Evolutionary conservation across 805 yeast genomes (phyloP).

Genomic region (Allodekkera sacchari): DNA sequence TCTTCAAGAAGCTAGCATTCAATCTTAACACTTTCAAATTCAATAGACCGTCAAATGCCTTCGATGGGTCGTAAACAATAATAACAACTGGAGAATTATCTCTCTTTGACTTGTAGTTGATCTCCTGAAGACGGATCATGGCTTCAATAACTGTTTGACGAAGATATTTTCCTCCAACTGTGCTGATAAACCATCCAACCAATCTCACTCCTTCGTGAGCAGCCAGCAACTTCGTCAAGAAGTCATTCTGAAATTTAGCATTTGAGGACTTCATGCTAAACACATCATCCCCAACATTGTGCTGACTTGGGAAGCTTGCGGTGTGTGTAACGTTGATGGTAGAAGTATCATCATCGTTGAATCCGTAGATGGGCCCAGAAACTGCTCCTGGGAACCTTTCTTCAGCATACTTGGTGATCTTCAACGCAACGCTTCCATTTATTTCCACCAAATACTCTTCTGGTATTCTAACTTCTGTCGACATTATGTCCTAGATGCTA

Average conservation of each 20-base stretch:
- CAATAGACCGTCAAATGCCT: constrained; percentile 53
- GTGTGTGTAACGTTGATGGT: constrained; percentile 44
- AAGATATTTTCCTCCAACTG: constrained; percentile 61
- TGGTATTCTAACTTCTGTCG: too few species aligned
- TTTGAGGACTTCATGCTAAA: constrained; percentile 51
- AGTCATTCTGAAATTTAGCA: constrained; percentile 57
- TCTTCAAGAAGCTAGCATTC: constrained; percentile 49
- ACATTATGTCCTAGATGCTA: too few species aligned
- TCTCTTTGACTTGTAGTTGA: constrained; percentile 18
- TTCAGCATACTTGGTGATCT: constrained; percentile 59
- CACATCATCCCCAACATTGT: constrained; percentile 34
- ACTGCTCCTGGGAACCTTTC: constrained; percentile 53
- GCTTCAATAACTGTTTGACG: constrained; percentile 61
- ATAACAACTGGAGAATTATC: constrained; percentile 38
- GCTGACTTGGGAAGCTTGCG: constrained; percentile 9
- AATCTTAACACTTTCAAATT: constrained; percentile 64
- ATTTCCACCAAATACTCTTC: constrained; percentile 28
- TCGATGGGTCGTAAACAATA: constrained; percentile 59
- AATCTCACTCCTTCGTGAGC: constrained; percentile 61
- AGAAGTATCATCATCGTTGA: constrained; percentile 39
- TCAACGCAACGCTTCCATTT: constrained; percentile 47
- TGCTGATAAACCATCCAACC: constrained; percentile 76
- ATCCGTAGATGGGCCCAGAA: constrained; percentile 70
- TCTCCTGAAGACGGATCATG: constrained; percentile 51
- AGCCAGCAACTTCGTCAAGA: constrained; percentile 51